Conservation (phyloP, 768 basidiomycete species). For the Suillus occidentalis region DNA sequence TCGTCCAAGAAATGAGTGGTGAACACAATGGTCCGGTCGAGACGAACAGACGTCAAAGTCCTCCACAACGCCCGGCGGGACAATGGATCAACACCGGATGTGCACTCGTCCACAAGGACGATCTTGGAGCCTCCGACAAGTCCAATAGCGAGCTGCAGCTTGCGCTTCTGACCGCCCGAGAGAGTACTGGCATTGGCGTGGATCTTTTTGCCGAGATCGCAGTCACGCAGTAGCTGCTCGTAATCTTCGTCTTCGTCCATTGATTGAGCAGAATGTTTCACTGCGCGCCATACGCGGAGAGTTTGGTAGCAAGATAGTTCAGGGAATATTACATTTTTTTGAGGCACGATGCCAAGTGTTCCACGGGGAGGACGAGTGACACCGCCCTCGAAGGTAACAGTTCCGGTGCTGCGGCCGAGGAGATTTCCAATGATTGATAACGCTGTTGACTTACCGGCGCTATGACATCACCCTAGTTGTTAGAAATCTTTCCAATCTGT, state of each 20-base stretch:
- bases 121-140: conserved; percentile 74
- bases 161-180: conserved; percentile 81
- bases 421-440: conserved; percentile 69
- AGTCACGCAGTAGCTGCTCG: conserved; percentile 64
- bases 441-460: conserved; percentile 77
- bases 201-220: conserved; percentile 72
- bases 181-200: conserved; percentile 64
- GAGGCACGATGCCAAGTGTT: conserved; percentile 73
- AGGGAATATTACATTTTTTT: conserved; percentile 81
- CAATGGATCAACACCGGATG: conserved; percentile 80
- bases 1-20: conserved; percentile 85
- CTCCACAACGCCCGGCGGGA: conserved; percentile 79
- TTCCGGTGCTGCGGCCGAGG: conserved; percentile 56
- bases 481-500: background rate
- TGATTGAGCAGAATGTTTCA: conserved; percentile 59
- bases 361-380: conserved; percentile 56
- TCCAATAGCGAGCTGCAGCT: conserved; percentile 81
- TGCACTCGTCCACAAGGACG: conserved; percentile 67
- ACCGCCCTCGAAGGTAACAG: conserved; percentile 56
- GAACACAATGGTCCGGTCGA: conserved; percentile 68
- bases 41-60: conserved; percentile 63
- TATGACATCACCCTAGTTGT: conserved; percentile 22
- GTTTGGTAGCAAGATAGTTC: conserved; percentile 76
- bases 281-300: conserved; percentile 66
- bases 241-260: conserved; percentile 51